These are phyloP conservation scores for Populus ilicifolia DNA, from an alignment of 345 rosid species.

Conservation along the genomic window DNA sequence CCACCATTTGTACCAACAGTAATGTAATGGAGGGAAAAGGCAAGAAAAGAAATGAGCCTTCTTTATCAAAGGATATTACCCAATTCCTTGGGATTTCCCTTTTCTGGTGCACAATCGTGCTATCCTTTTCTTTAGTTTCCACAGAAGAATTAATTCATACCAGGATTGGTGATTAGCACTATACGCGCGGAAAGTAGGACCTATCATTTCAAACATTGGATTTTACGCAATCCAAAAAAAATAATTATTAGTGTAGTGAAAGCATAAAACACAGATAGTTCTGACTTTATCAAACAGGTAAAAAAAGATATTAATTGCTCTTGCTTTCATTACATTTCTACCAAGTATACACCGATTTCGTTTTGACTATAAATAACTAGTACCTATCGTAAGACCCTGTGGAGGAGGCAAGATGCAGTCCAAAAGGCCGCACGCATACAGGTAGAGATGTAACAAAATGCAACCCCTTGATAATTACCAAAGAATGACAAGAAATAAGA, in stretches of 20 bases:
- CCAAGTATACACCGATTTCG: background rate
- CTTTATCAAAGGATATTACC: slow-evolving; percentile 1
- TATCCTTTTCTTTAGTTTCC: background rate
- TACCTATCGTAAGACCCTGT: background rate
- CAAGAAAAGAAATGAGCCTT: slow-evolving; percentile 6
- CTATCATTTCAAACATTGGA: background rate
- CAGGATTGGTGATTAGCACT: background rate
- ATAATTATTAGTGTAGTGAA: background rate
- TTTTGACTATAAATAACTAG: background rate
- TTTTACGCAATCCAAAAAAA: background rate
- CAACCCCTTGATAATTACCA: background rate
- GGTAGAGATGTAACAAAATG: too few relatives aligned
- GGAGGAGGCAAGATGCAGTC: background rate
- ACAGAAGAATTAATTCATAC: background rate
- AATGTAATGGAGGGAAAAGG: background rate
- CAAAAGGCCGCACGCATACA: too few relatives aligned
- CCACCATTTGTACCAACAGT: background rate
- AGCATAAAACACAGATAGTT: background rate
- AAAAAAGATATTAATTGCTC: background rate
- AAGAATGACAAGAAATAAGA: background rate
- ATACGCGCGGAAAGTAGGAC: background rate
- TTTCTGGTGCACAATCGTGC: background rate
- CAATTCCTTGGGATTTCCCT: background rate
- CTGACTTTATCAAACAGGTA: background rate
- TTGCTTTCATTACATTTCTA: background rate